Evolutionary conservation across 2,329 filamentous ascomycete genomes (phyloP), one percentile per base, ranked within the genome.

Genomic region (Aspergillus sp.): DNA sequence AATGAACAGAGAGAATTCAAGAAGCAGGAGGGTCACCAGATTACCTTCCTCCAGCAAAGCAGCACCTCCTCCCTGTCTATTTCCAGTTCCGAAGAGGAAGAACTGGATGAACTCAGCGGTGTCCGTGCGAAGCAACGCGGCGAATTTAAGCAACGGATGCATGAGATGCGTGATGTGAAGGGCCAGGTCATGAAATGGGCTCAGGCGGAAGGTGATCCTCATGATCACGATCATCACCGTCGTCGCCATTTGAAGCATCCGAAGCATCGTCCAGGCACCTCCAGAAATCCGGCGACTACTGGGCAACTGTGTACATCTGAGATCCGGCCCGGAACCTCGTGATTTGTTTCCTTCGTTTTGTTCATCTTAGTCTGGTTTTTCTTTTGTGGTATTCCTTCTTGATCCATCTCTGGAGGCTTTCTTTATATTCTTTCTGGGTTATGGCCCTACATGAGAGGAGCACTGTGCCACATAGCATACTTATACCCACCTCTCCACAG

Each of bases 1-100:
- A 71, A 83, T 38, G 78, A 83, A 51, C 90, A 95, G 71, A 74
- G 81, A 22, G 79, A 84, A 49, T 71, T 78, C 55, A 95, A 93
- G 79, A 87, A 87, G 75, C 72, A 73, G 37, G 72, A 77, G 32
- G 77, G 77, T 39, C 65, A 70, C 12, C 71, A 78, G 5, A 68
- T 75, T 48, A 71, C 80, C 4, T 84, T 77, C 62, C 70, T 77
- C 5, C 80, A 83, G 54, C 66, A 67, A 38, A 71, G 74, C 47
- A 72, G 65, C 32, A 67, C 65, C 12, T 68, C 68, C 57, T 75
- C 57, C 65, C 67, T 60, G 62, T 83, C 63, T 23, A 77, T 60
- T 64, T 83, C 63, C 27, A 80, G 74, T 48, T 77, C 73, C 7
- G 82, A 84, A 43, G 76, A 80, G 49, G 77, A 82, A 42, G 75